These are phyloP conservation scores for Lachancea quebecensis DNA, from an alignment of 805 yeast species.

Conservation along the genomic window DNA sequence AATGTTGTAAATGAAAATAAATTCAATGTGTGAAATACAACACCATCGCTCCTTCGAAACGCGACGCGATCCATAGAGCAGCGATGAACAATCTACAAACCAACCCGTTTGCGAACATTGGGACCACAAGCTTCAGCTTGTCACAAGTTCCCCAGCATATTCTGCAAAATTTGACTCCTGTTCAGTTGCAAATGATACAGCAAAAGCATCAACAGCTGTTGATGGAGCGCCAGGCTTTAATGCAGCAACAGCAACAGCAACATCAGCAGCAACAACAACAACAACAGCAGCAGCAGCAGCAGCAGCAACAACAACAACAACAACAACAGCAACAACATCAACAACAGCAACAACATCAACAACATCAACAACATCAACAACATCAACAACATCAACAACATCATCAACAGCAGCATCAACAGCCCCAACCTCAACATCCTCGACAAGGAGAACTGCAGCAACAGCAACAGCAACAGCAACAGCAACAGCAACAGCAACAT, in stretches of 20 bases:
- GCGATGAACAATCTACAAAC: slow-evolving; percentile 8
- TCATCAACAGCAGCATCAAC: slow-evolving; percentile 2
- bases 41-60: neutral
- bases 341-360: neutral
- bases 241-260: slow-evolving; percentile 11
- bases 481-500: slow-evolving; percentile 17
- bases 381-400: neutral
- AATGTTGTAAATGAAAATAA: neutral
- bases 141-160: slow-evolving; percentile 31
- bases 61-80: neutral
- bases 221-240: slow-evolving; percentile 25
- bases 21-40: neutral
- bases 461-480: slow-evolving; percentile 5
- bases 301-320: neutral
- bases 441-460: slow-evolving; percentile 3
- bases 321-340: neutral
- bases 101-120: slow-evolving; percentile 28
- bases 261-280: slow-evolving; percentile 7
- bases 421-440: slow-evolving; percentile 2
- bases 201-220: slow-evolving; percentile 31
- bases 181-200: slow-evolving; percentile 30
- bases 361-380: neutral
- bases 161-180: slow-evolving; percentile 26
- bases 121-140: slow-evolving; percentile 30
- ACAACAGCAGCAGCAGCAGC: neutral